A percentile compares a stretch with the other conserved stretches of the same genome.
Conservation (phyloP, 2,329 filamentous ascomycete species). For the Grosmannia serpens region DNA sequence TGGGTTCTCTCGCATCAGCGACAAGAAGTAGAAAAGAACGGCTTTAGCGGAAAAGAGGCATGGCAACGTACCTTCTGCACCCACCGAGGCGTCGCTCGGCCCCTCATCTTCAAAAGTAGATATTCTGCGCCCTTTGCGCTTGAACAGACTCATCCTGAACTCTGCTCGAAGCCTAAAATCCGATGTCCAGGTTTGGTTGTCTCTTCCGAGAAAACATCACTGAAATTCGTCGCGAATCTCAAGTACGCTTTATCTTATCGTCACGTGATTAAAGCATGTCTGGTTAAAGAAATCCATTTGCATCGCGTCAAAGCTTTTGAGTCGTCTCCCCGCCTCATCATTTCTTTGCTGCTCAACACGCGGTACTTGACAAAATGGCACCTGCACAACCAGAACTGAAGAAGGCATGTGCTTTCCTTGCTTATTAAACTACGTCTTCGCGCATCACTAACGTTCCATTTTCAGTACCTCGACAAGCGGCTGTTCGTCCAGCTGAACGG, state of each 20-base stretch:
- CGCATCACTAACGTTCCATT: background rate
- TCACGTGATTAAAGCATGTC: slow-evolving; percentile 30
- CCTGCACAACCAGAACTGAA: slow-evolving; percentile 98
- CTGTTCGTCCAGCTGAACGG: slow-evolving; percentile 97
- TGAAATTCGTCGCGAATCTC: background rate
- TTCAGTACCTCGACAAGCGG: slow-evolving; percentile 96
- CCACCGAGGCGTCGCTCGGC: slow-evolving; percentile 16
- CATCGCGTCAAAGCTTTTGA: slow-evolving; percentile 10
- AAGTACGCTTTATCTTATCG: slow-evolving; percentile 29
- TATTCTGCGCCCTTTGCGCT: slow-evolving; percentile 67
- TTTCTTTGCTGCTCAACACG: background rate
- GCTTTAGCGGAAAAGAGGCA: slow-evolving; percentile 5
- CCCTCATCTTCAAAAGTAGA: slow-evolving; percentile 58
- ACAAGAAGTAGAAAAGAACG: slow-evolving; percentile 11
- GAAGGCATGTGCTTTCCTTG: slow-evolving; percentile 51
- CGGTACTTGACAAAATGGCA: slow-evolving; percentile 58
- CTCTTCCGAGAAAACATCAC: background rate
- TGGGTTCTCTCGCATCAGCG: slow-evolving; percentile 15
- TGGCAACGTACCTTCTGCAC: slow-evolving; percentile 25
- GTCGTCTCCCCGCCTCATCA: background rate
- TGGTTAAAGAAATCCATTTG: background rate
- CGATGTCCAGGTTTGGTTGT: background rate
- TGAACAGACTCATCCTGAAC: slow-evolving; percentile 43
- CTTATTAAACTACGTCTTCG: background rate
- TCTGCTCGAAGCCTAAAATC: background rate